phyloP scores from a whole-genome alignment of 108 stramenopile species.

The Fragilariopsis cylindrus region DNA sequence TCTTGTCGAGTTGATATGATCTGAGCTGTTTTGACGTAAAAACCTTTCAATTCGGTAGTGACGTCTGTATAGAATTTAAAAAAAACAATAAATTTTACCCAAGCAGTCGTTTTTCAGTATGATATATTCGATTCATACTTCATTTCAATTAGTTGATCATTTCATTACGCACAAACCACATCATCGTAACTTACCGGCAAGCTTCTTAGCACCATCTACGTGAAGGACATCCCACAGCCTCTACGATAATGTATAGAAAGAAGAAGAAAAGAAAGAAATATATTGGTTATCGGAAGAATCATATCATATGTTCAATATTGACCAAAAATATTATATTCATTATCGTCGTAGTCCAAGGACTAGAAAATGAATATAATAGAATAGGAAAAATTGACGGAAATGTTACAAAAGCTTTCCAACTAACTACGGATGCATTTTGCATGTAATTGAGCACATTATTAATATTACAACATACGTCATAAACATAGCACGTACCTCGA shows the following conservation, averaged over 20 bases:
- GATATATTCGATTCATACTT: background rate
- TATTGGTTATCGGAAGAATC: background rate
- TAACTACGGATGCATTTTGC: background rate
- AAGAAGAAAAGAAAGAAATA: background rate
- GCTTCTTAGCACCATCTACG: conserved; percentile 68
- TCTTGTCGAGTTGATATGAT: conserved; percentile 79
- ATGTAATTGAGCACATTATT: background rate
- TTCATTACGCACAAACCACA: background rate
- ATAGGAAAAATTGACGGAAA: background rate
- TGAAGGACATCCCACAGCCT: conserved; percentile 72
- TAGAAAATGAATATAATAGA: background rate
- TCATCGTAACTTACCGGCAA: conserved; percentile 27
- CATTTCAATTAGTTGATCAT: background rate
- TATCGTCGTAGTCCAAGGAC: background rate
- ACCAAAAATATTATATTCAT: background rate
- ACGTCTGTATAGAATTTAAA: conserved; percentile 27
- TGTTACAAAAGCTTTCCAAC: background rate
- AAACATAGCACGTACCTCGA: conserved; percentile 40
- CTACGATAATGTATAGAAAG: conserved; percentile 6
- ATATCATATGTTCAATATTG: background rate
- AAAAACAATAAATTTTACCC: background rate
- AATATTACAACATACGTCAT: background rate
- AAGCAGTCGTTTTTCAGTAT: background rate
- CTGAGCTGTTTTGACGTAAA: conserved; percentile 90
- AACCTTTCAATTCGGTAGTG: conserved; percentile 89